Conservation (phyloP, 148 eudicot genomes). For the Camellia japonica region DNA sequence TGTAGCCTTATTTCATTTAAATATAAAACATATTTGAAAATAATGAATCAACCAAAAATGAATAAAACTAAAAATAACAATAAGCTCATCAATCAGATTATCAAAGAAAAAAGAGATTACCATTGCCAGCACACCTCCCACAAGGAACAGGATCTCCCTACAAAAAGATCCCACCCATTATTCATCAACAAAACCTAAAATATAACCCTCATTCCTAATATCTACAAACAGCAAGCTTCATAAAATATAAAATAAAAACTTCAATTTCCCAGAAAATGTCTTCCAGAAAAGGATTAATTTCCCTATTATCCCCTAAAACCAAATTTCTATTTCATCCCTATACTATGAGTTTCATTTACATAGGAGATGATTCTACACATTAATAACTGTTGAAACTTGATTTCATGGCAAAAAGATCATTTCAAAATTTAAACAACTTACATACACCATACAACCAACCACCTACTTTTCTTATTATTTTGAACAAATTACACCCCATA, state of each 20-base stretch:
- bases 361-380: too few species aligned
- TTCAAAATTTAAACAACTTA: too few species aligned
- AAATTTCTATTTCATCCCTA: too few species aligned
- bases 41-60: not conserved
- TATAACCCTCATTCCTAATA: not conserved
- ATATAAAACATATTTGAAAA: too few species aligned
- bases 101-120: constrained; percentile 30
- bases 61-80: not conserved
- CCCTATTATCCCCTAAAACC: too few species aligned
- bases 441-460: too few species aligned
- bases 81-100: not conserved
- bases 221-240: not conserved
- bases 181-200: constrained; percentile 21
- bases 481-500: too few species aligned
- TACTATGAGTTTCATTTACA: too few species aligned
- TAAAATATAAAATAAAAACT: not conserved
- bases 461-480: too few species aligned
- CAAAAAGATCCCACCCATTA: constrained; percentile 38
- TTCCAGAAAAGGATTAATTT: not conserved
- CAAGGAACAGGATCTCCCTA: constrained; percentile 97
- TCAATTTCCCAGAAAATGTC: not conserved
- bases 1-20: not conserved
- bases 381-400: too few species aligned
- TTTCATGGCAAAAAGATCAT: too few species aligned
- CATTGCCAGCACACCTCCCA: constrained; percentile 85